Conservation (phyloP, 2,329 filamentous ascomycete species). For the Trichophaea hybrida region DNA sequence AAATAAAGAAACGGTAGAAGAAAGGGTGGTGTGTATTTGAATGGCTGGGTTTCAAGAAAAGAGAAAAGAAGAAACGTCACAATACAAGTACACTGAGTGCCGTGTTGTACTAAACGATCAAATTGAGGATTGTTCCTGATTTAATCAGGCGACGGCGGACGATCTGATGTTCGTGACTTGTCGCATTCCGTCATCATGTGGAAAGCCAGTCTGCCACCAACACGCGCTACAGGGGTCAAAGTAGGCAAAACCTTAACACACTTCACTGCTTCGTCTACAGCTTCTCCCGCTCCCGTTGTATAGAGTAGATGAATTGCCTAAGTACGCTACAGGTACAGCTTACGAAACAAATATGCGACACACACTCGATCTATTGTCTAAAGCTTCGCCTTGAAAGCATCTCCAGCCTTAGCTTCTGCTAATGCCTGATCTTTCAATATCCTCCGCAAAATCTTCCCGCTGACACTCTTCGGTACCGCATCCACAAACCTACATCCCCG, state of each 20-base stretch:
- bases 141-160: too few relatives aligned
- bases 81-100: too few relatives aligned
- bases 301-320: background rate
- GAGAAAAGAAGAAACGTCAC: too few relatives aligned
- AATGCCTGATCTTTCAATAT: constrained; percentile 39
- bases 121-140: too few relatives aligned
- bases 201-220: too few relatives aligned
- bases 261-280: background rate
- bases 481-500: constrained; percentile 42
- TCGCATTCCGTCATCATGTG: too few relatives aligned
- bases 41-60: too few relatives aligned
- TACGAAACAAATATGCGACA: background rate
- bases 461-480: constrained; percentile 56
- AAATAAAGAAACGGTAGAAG: too few relatives aligned
- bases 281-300: background rate
- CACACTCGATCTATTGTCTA: constrained; percentile 16
- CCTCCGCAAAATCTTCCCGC: constrained; percentile 57
- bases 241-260: background rate
- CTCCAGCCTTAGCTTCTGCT: constrained; percentile 29
- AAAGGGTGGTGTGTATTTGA: too few relatives aligned
- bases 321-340: background rate
- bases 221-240: background rate
- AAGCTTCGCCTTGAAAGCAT: constrained; percentile 29
- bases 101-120: too few relatives aligned
- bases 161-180: too few relatives aligned